Percentiles rank a stretch among this genome's conserved stretches.
These are phyloP conservation scores for Fusarium oxysporum DNA, from an alignment of 2,329 filamentous ascomycete species.

Conservation along the genomic window DNA sequence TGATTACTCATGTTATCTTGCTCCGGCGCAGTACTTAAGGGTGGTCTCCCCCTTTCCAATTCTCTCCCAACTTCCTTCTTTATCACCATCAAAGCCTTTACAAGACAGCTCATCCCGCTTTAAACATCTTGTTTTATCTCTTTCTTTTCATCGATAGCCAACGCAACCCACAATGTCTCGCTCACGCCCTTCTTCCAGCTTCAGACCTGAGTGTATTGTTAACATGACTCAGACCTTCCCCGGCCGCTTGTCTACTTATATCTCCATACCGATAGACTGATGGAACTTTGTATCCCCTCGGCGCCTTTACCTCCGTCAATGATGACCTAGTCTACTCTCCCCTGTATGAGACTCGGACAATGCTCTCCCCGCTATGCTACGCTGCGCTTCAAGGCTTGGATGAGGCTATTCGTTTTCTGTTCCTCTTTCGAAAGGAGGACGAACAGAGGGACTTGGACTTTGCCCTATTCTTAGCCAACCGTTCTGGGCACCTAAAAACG, in stretches of 20 bases:
- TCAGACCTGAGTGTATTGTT: too few relatives aligned
- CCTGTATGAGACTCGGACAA: too few relatives aligned
- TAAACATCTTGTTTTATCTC: not conserved
- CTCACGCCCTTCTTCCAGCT: not conserved
- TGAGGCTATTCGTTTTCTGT: not conserved
- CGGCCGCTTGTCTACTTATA: too few relatives aligned
- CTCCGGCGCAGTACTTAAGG: not conserved
- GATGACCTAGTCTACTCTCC: too few relatives aligned
- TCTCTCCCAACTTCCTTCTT: not conserved
- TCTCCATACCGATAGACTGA: too few relatives aligned
- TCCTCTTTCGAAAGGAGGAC: not conserved
- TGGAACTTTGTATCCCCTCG: too few relatives aligned
- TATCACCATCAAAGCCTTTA: not conserved
- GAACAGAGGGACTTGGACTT: not conserved
- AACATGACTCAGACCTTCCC: too few relatives aligned
- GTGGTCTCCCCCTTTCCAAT: not conserved
- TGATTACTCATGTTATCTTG: not conserved
- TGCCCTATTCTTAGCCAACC: slow-evolving; percentile 1
- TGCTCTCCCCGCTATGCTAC: not conserved
- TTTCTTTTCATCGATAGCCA: not conserved
- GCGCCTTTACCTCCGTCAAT: too few relatives aligned
- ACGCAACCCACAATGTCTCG: not conserved
- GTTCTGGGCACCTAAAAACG: not conserved
- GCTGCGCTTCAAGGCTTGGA: not conserved
- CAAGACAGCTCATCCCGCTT: not conserved